Base-by-base conservation (phyloP, 208 protist species). In the Leishmania guyanensis region DNA sequence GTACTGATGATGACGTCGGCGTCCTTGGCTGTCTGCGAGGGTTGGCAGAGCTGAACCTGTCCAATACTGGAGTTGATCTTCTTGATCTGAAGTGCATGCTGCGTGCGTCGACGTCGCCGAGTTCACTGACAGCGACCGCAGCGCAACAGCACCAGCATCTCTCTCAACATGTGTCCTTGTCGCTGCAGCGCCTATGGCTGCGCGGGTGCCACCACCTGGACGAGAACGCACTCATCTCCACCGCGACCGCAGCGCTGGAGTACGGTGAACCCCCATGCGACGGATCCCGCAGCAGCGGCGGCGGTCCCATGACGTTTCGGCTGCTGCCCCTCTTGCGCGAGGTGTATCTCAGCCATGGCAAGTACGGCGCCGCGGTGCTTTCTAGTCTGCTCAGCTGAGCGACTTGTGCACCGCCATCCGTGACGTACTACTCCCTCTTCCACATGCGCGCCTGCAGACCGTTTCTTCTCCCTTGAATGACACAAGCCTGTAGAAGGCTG, bases 21-120 rank as follows among this genome's bases (percentile, higher is more conserved):
- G 73, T 83, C 39, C 78, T 90, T 72, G 79, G 78, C 60, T 66
- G 79, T 60, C 65, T 90, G 62, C n/a, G 70, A n/a, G 81, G 75
- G 39, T 72, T 93, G 78, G 72, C 75, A 43, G 88, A 90, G 26
- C 76, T 93, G 29, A 88, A 93, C 71, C 73, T 93, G 29, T 90
- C 88, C 36, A 81, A 58, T 33, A 89, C 88, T 0, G 78, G 60
- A 4, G 70, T 90, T 20, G 72, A 58, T n/a, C 80, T 77, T 14
- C 43, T 58, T 5, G 84, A 78, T 22, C 20, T 82, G 17, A 54
- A 62, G 16, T 60, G 3, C 17, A 50, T 75, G 33, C 53, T 75
- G 50, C 8, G 26, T 10, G 65, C 22, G 20, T 56, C 53, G 68
- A 72, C 22, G 36, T 33, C 62, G 29, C 36, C 1, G 68, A 16